Base-by-base conservation (phyloP, 805 yeast species). In the Teunomyces funiuensis region DNA sequence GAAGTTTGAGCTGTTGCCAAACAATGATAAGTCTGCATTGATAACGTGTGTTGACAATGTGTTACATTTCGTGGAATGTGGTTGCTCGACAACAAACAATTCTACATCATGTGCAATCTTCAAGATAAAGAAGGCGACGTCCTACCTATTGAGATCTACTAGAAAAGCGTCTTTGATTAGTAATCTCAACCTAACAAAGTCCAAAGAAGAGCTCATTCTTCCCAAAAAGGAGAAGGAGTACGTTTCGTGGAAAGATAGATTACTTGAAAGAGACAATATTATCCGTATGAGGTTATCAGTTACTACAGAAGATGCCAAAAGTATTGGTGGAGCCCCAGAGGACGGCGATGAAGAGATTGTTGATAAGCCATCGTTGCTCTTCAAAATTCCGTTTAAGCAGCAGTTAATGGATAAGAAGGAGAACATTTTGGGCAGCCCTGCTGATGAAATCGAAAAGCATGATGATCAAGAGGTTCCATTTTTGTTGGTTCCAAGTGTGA, bases 31-130 rank as follows among this genome's bases (percentile, higher is more conserved):
- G 50, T 72, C 78, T 3, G 65, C 73, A 13, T 55, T 85, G 34
- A 76, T 85, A 2, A 72, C 80, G 18, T 78, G 85, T 5, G 69
- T 84, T 17, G 88, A 83, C 48, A 76, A 80, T 4, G 66, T 86
- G 8, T 61, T 83, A 36, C 75, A 80, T 43, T 73, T 79, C 41
- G 76, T 77, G 14, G 88, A 82, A 41, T 85, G 95, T 63, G 80
- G 77, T 1, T 76, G 87, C 43, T 61, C 68, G 11, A 68, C 71
- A 1, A 63, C 78, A 4, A 64, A 63, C 28, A 59, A 60, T n/a
- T 42, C 47, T 30, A 50, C 59, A 22, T 80, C 76, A 14, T 85
- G 91, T 61, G 65, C 74, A 16, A 63, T 85, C 8, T 66, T 73
- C 42, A 82, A 80, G 51, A 75, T 83, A 4, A 82, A 80, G 53